Evolutionary conservation across 805 yeast genomes (phyloP), one percentile per base, ranked within the genome.

Genomic region (Dipodascopsis tothii): DNA sequence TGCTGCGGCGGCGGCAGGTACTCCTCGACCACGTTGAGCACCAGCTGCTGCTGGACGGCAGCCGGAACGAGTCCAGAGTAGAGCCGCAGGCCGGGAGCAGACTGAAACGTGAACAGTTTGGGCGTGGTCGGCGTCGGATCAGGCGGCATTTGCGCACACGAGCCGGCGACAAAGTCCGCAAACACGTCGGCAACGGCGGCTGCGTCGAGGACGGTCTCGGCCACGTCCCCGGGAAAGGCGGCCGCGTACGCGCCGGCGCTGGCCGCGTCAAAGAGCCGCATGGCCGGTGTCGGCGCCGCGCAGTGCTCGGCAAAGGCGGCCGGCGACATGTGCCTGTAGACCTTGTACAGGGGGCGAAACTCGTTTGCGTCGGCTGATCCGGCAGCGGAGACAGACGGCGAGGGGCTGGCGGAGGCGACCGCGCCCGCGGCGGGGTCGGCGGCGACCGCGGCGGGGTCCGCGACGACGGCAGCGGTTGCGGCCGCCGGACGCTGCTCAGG

Each of bases 1-100:
- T 68, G 72, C 36, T 51, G 51, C 3, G 41, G 45, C n/a, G 55
- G 56, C 3, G 59, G 61, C 5, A 67, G 48, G 40, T 62, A 64
- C 7, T 61, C 64, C 23, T 52, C 54, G 4, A 63, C 43, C 1
- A 60, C 55, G 32, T 62, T 61, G 3, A 44, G 43, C 4, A 64
- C 48, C 20, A 67, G 48, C 37, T 50, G 43, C 1, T 45, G 49
- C 49, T 68, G 71, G 9, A 57, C 52, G 2, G 40, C 48, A 0
- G 50, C 48, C 0, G 59, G 45, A 4, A 64, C 36, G 20, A 54
- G 28, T 1, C 50, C 46, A 4, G 61, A 51, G 21, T 58, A 41
- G 2, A 67, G 55, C 18, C 37, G 21, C 19, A 68, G 52, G 1
- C 72, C 72, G 0, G 71, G 69, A 4, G 67, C 51, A 23, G 62